Evolutionary conservation across 768 basidiomycete species (phyloP).

Genomic region (Rhodosporidiobolus odoratus): DNA sequence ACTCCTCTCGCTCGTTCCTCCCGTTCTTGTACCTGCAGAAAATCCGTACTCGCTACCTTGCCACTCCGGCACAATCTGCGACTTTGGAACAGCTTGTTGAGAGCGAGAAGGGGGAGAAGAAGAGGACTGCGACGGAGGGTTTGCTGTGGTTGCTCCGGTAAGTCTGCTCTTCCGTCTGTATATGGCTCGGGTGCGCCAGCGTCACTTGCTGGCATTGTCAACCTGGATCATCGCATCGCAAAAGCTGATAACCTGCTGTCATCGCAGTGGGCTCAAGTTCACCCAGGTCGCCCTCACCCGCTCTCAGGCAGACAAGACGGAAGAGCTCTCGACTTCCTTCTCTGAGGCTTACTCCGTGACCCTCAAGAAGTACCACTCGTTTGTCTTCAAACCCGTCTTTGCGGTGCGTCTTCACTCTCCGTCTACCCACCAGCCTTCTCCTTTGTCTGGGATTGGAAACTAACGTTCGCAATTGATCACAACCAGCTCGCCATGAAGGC

Average conservation of each 20-base stretch:
- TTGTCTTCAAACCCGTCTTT: slow-evolving; percentile 60
- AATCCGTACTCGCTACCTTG: slow-evolving; percentile 73
- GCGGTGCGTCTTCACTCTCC: slow-evolving; percentile 46
- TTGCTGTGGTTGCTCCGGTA: slow-evolving; percentile 79
- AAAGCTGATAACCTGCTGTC: neutral
- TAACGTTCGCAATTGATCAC: neutral
- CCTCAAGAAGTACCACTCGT: slow-evolving; percentile 77
- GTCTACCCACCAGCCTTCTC: neutral
- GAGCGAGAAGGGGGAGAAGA: slow-evolving; percentile 80
- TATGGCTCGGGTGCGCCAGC: no score
- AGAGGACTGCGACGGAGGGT: slow-evolving; percentile 79
- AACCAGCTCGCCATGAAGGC: slow-evolving; percentile 65
- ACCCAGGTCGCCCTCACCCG: slow-evolving; percentile 73
- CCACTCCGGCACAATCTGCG: slow-evolving; percentile 58
- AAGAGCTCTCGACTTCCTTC: slow-evolving; percentile 71
- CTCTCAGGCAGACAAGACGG: slow-evolving; percentile 60
- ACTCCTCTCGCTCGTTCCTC: neutral
- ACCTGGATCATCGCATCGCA: no score
- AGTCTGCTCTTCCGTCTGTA: slow-evolving; percentile 1
- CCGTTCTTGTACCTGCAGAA: slow-evolving; percentile 56
- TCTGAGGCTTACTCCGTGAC: slow-evolving; percentile 72
- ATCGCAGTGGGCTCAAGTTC: slow-evolving; percentile 75
- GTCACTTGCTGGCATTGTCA: no score
- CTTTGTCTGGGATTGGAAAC: neutral
- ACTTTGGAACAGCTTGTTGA: slow-evolving; percentile 79